phyloP scores from a whole-genome alignment of 2,329 filamentous ascomycete genomes.

The Arthroderma sp. region DNA sequence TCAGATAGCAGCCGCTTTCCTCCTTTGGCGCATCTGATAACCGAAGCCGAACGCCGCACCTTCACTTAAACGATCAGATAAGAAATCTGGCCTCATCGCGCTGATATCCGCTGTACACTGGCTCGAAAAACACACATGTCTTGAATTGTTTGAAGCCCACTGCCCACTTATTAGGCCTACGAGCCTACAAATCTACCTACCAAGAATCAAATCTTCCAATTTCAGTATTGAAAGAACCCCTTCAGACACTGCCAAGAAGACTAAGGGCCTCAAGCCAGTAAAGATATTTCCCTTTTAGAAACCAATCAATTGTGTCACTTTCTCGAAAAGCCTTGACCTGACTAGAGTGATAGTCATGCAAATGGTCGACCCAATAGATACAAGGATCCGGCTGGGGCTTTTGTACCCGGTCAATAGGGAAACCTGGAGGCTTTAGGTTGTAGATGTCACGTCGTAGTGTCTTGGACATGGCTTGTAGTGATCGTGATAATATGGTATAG shows the following conservation, averaged over 20 bases:
- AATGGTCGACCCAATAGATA: background rate
- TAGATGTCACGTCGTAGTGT: background rate
- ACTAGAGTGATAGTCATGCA: background rate
- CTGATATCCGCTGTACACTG: too few relatives aligned
- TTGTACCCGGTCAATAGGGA: background rate
- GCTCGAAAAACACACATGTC: too few relatives aligned
- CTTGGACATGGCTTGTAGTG: background rate
- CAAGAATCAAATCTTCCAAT: background rate
- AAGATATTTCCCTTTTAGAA: background rate
- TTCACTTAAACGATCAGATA: too few relatives aligned
- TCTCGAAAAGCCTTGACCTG: too few relatives aligned
- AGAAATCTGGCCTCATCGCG: too few relatives aligned
- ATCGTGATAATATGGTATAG: background rate
- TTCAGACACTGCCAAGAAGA: constrained; percentile 14
- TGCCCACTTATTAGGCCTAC: too few relatives aligned
- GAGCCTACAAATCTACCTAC: background rate
- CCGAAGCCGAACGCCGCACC: too few relatives aligned
- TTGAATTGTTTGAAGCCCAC: too few relatives aligned
- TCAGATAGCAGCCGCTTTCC: background rate
- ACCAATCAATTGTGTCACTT: background rate
- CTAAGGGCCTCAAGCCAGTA: constrained; percentile 12
- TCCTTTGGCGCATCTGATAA: background rate
- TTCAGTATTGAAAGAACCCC: constrained; percentile 9
- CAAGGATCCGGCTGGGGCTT: background rate
- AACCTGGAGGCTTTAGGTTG: background rate